A percentile compares a stretch with the other conserved stretches of the same genome.
Evolutionary conservation across 192 early-diverging fungal species (phyloP).

Genomic region (Gaertneriomyces sp.): DNA sequence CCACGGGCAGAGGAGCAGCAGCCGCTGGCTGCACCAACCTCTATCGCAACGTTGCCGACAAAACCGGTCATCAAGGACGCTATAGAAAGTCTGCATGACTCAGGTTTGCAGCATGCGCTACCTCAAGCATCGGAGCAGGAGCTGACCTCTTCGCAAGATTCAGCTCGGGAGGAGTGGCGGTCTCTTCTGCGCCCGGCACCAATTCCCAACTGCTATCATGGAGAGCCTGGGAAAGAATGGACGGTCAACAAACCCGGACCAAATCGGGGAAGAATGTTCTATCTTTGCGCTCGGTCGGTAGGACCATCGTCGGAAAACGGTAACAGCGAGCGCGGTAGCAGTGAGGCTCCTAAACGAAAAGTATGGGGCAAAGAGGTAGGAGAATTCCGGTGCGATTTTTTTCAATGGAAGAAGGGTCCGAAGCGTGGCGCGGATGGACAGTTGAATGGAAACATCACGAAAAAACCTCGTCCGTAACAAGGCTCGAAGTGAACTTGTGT

Average conservation of each 20-base stretch:
- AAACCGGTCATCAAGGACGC: too few relatives aligned
- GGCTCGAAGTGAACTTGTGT: too few relatives aligned
- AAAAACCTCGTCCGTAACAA: too few relatives aligned
- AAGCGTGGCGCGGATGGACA: background rate
- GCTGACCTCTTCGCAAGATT: too few relatives aligned
- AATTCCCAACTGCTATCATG: slow-evolving; percentile 62
- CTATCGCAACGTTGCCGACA: too few relatives aligned
- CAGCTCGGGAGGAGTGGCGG: slow-evolving; percentile 46
- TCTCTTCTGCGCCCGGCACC: slow-evolving; percentile 45
- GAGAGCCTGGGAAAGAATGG: slow-evolving; percentile 58
- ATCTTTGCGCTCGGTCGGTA: slow-evolving; percentile 58
- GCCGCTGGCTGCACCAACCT: too few relatives aligned
- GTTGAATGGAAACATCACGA: too few relatives aligned
- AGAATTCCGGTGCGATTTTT: slow-evolving; percentile 44
- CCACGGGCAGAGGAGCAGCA: too few relatives aligned
- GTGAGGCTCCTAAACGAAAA: slow-evolving; percentile 11
- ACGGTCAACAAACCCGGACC: slow-evolving; percentile 67
- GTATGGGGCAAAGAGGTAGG: slow-evolving; percentile 12
- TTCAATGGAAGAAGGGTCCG: slow-evolving; percentile 39
- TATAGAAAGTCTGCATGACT: too few relatives aligned
- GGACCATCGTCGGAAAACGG: slow-evolving; percentile 16
- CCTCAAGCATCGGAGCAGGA: too few relatives aligned
- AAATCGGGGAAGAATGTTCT: slow-evolving; percentile 68
- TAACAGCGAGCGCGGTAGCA: slow-evolving; percentile 4
- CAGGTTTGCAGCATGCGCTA: too few relatives aligned